A percentile compares a stretch with the other conserved stretches of the same genome.
phyloP scores from a whole-genome alignment of 495 filamentous ascomycete species.

The Sordaria brevicollis region DNA sequence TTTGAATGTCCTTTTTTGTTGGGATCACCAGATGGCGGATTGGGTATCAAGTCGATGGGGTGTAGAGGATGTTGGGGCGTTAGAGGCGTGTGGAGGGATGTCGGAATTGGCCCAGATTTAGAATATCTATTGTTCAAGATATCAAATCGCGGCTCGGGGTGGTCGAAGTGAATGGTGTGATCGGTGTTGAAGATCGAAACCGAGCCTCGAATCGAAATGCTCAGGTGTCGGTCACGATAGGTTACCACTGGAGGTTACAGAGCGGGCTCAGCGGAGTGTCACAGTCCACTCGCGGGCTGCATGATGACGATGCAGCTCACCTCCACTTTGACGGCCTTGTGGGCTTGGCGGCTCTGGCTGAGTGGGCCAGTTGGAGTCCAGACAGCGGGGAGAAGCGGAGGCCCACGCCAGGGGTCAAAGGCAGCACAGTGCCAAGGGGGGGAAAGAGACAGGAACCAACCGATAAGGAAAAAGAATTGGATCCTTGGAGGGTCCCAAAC shows the following conservation, averaged over 20 bases:
- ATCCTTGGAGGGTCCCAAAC: neutral
- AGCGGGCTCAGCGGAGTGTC: neutral
- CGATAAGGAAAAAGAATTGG: neutral
- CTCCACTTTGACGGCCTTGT: neutral
- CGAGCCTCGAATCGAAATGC: neutral
- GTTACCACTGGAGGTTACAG: neutral
- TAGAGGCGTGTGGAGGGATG: neutral
- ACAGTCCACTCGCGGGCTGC: slow-evolving; percentile 1
- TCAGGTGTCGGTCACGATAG: neutral
- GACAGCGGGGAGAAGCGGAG: neutral
- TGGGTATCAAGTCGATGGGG: neutral
- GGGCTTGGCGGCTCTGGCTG: neutral
- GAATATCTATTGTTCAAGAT: neutral
- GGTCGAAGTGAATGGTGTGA: neutral
- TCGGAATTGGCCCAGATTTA: neutral
- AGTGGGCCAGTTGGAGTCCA: neutral
- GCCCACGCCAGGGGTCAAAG: neutral
- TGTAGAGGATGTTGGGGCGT: neutral
- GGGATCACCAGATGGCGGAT: neutral
- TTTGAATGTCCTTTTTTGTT: neutral
- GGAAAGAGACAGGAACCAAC: neutral
- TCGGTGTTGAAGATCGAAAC: neutral
- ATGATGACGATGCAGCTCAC: slow-evolving; percentile 10
- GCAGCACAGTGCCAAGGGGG: neutral
- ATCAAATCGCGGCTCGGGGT: neutral